phyloP scores from a whole-genome alignment of 1,284 basidiomycete genomes.

The Microbotryum scabiosae region DNA sequence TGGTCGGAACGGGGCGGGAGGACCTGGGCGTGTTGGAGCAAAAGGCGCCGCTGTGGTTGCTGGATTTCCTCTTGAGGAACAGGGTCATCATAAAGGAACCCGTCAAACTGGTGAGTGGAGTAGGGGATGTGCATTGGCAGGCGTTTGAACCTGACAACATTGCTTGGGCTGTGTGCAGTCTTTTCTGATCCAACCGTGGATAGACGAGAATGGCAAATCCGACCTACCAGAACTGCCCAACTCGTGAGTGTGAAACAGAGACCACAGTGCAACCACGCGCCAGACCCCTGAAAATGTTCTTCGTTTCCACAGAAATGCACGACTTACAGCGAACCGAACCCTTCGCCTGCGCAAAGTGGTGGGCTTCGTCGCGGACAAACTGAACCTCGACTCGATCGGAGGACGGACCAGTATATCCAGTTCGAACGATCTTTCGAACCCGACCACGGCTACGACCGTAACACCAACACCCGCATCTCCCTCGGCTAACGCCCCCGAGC shows the following conservation, averaged over 20 bases:
- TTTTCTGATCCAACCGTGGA: conserved; percentile 77
- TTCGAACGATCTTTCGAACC: background rate
- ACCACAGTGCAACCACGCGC: background rate
- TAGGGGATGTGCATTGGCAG: too few relatives aligned
- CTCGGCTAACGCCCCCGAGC: conserved; percentile 1
- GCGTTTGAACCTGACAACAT: background rate
- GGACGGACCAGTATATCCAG: conserved; percentile 12
- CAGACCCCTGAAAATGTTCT: background rate
- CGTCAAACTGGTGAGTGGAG: conserved; percentile 51
- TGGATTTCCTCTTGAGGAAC: conserved; percentile 66
- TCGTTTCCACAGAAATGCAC: conserved; percentile 56
- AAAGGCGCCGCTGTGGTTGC: conserved; percentile 73
- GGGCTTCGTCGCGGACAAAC: conserved; percentile 78
- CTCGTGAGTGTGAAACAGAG: conserved; percentile 48
- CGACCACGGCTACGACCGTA: conserved; percentile 17
- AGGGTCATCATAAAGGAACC: conserved; percentile 50
- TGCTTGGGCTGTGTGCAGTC: conserved; percentile 41
- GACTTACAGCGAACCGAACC: conserved; percentile 77
- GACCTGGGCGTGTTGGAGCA: conserved; percentile 67
- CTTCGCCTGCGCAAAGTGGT: conserved; percentile 76
- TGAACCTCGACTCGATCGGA: conserved; percentile 49
- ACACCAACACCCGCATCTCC: conserved; percentile 1
- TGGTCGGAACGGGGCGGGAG: conserved; percentile 53
- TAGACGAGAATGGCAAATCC: conserved; percentile 49
- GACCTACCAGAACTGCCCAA: conserved; percentile 65